These are phyloP conservation scores for Wickerhamiella occidentalis DNA, from an alignment of 805 yeast genomes.

Conservation along the genomic window DNA sequence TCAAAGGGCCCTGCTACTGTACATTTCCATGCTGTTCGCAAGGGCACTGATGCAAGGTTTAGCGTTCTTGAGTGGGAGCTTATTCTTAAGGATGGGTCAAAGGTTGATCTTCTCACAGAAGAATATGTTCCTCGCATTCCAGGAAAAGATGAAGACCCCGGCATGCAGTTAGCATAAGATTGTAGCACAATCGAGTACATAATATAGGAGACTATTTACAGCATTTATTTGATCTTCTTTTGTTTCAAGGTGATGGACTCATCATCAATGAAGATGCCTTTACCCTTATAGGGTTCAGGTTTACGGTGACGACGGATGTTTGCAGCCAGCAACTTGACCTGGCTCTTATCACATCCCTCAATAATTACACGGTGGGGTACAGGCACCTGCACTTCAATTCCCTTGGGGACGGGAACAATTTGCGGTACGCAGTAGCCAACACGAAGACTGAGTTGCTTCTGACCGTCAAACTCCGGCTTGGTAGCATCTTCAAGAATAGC, in stretches of 20 bases:
- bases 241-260: conserved; percentile 86
- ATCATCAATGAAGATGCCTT: conserved; percentile 84
- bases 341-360: conserved; percentile 81
- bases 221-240: conserved; percentile 70
- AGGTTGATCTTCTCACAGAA: conserved; percentile 39
- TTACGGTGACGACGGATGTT: conserved; percentile 74
- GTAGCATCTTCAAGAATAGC: conserved; percentile 55
- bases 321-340: conserved; percentile 80
- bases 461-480: conserved; percentile 26
- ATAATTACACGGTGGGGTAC: conserved; percentile 73
- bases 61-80: conserved; percentile 53
- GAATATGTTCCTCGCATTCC: conserved; percentile 28
- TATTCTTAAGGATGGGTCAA: conserved; percentile 35
- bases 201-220: conserved; percentile 2
- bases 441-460: conserved; percentile 56
- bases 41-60: conserved; percentile 44
- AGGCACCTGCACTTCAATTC: conserved; percentile 63
- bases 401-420: conserved; percentile 63
- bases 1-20: conserved; percentile 41
- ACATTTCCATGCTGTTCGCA: conserved; percentile 59
- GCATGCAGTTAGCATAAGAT: conserved; percentile 11
- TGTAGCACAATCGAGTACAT: conserved; percentile 4
- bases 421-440: conserved; percentile 81
- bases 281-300: conserved; percentile 98
- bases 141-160: conserved; percentile 24